phyloP scores from a whole-genome alignment of 192 early-diverging fungal species.

The Coemansia sp. region DNA sequence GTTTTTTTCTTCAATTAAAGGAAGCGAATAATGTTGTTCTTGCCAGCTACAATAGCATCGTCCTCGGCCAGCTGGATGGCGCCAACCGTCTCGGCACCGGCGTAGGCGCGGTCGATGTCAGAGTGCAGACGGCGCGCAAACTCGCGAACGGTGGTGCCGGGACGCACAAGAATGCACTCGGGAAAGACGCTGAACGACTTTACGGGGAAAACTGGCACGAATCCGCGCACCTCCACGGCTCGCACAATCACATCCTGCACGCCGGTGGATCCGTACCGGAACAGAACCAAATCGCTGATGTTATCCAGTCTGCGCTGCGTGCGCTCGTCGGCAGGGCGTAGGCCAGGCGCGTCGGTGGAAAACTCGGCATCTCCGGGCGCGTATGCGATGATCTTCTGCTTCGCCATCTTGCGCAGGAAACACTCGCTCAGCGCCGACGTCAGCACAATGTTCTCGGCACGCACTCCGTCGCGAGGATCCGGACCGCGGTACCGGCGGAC shows the following conservation, averaged over 20 bases:
- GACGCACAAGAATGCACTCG: conserved; percentile 73
- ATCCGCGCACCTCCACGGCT: conserved; percentile 64
- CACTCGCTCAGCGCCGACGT: conserved; percentile 67
- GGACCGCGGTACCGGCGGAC: conserved; percentile 61
- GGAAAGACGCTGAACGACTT: conserved; percentile 67
- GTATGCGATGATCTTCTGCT: conserved; percentile 60
- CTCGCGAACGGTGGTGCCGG: conserved; percentile 74
- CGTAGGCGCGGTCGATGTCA: conserved; percentile 57
- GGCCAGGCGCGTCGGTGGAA: conserved; percentile 13
- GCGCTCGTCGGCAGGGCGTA: conserved; percentile 63
- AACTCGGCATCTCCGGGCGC: conserved; percentile 62
- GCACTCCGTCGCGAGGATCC: conserved; percentile 19
- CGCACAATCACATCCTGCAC: conserved; percentile 68
- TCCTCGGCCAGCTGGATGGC: conserved; percentile 63
- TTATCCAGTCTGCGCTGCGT: conserved; percentile 57
- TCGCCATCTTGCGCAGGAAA: conserved; percentile 63
- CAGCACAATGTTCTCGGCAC: conserved; percentile 59
- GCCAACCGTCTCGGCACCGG: conserved; percentile 77
- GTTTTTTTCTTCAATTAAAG: neutral
- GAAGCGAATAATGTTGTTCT: conserved; percentile 47
- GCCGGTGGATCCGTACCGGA: conserved; percentile 82
- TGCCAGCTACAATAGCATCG: conserved; percentile 42
- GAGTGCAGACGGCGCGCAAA: conserved; percentile 69
- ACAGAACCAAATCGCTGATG: conserved; percentile 76
- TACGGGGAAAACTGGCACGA: conserved; percentile 76